phyloP scores from a whole-genome alignment of 768 basidiomycete species.

The Butyriboletus loyo region DNA sequence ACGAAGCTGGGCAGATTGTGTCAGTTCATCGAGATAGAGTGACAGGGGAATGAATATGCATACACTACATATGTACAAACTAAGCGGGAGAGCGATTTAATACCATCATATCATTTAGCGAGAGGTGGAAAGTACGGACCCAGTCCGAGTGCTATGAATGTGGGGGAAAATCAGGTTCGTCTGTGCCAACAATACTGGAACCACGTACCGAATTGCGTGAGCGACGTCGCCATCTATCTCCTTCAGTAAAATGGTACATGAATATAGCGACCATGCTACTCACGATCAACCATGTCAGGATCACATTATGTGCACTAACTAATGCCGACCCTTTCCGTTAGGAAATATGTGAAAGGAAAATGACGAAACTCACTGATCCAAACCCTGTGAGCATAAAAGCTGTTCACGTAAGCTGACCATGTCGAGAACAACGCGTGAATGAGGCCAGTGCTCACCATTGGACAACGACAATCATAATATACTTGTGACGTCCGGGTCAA shows the following conservation, averaged over 20 bases:
- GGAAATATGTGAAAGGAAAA: background rate
- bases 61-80: background rate
- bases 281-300: constrained; percentile 6
- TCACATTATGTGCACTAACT: constrained; percentile 6
- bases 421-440: background rate
- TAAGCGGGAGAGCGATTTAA: background rate
- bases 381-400: constrained; percentile 6
- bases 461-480: background rate
- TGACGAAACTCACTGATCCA: background rate
- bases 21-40: background rate
- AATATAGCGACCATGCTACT: background rate
- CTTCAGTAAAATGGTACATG: background rate
- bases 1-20: background rate
- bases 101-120: background rate
- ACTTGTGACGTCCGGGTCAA: background rate
- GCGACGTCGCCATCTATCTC: background rate
- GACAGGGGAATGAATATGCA: background rate
- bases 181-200: background rate
- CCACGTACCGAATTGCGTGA: constrained; percentile 2
- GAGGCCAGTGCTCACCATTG: constrained; percentile 4
- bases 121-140: background rate
- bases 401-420: background rate
- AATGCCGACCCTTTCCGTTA: background rate
- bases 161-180: background rate
- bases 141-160: background rate